Evolutionary conservation across 352 stramenopile genomes (phyloP).

Genomic region (Globisporangium iwayamae): DNA sequence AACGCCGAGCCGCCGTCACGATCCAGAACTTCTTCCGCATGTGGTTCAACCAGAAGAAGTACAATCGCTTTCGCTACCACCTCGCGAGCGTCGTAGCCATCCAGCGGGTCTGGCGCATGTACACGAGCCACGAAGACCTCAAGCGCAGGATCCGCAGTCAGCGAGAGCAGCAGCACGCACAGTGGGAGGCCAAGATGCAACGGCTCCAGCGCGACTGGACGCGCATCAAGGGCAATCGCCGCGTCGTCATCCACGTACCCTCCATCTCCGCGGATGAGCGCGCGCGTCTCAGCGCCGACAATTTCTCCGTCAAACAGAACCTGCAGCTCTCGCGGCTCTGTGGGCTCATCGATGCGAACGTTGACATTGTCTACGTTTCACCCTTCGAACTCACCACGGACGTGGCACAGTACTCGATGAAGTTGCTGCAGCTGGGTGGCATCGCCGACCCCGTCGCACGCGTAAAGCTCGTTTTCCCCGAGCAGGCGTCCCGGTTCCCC

Average conservation of each 20-base stretch:
- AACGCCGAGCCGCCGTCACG: conserved; percentile 53
- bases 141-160: conserved; percentile 32
- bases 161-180: conserved; percentile 31
- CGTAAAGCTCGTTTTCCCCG: conserved; percentile 81
- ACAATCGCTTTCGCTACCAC: conserved; percentile 36
- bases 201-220: conserved; percentile 48
- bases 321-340: conserved; percentile 78
- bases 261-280: conserved; percentile 76
- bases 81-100: conserved; percentile 48
- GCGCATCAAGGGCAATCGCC: conserved; percentile 39
- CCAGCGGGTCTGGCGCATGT: conserved; percentile 60
- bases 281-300: conserved; percentile 54
- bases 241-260: conserved; percentile 79
- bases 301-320: conserved; percentile 78
- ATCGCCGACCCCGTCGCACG: conserved; percentile 51
- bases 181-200: conserved; percentile 50
- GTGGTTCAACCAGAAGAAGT: conserved; percentile 40
- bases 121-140: conserved; percentile 35
- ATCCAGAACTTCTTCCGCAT: conserved; percentile 77
- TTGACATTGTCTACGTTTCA: conserved; percentile 88
- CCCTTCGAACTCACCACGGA: conserved; percentile 78
- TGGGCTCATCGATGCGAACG: conserved; percentile 58
- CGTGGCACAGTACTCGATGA: conserved; percentile 78
- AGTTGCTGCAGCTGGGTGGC: conserved; percentile 79
- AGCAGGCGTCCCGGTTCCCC: conserved; percentile 79